Evolutionary conservation across 129 eudicot genomes (phyloP).

Genomic region (Chrysanthemum lavandulifolium): DNA sequence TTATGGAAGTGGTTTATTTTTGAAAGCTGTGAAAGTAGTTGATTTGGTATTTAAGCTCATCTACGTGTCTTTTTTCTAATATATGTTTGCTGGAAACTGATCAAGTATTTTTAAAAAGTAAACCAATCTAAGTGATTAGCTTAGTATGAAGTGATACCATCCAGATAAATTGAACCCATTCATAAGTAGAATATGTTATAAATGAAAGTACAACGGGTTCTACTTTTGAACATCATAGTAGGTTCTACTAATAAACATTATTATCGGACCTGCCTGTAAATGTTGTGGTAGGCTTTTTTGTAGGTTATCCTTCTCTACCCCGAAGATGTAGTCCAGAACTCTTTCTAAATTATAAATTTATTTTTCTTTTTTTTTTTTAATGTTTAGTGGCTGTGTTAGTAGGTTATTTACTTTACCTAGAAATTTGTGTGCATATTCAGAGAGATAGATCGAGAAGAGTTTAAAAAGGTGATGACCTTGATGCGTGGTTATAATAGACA

Average conservation of each 20-base stretch:
- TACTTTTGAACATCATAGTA: not conserved
- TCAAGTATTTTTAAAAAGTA: too few relatives aligned
- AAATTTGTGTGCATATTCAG: constrained; percentile 30
- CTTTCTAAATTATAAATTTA: not conserved
- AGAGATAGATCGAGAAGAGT: constrained; percentile 70
- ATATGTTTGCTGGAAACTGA: too few relatives aligned
- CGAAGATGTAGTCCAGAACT: not conserved
- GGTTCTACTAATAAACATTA: too few relatives aligned
- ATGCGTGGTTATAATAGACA: constrained; percentile 87
- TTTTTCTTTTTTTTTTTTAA: not conserved
- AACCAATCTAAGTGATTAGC: too few relatives aligned
- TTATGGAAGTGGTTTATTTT: not conserved
- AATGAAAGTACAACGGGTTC: not conserved
- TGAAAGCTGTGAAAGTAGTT: not conserved
- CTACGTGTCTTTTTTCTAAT: not conserved
- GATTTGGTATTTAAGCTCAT: not conserved
- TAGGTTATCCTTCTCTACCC: not conserved
- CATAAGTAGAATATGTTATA: too few relatives aligned
- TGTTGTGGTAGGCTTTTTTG: too few relatives aligned
- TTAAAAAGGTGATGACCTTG: constrained; percentile 76
- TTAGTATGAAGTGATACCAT: too few relatives aligned
- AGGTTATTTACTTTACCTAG: not conserved
- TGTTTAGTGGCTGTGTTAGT: not conserved
- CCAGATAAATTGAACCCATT: too few relatives aligned
- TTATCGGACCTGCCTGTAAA: too few relatives aligned